A percentile compares a stretch with the other conserved stretches of the same genome.
Conservation (phyloP, 2,329 filamentous ascomycete species). For the Dryadomyces quercus-mongolicae region DNA sequence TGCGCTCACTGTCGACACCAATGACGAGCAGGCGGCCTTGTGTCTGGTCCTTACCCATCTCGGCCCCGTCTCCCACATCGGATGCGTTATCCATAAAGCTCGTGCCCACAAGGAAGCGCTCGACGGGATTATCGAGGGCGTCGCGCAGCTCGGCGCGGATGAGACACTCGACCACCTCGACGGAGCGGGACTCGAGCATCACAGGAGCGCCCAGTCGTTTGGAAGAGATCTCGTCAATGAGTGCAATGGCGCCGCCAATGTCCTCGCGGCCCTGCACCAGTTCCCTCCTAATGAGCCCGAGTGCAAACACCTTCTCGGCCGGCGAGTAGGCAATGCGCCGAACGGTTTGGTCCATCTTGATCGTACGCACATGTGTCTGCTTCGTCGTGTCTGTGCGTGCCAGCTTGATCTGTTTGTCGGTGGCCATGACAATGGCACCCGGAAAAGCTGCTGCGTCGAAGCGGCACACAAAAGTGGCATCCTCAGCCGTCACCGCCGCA, state of each 20-base stretch:
- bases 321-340: slow-evolving; percentile 78
- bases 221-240: slow-evolving; percentile 87
- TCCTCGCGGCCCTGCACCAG: slow-evolving; percentile 60
- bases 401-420: slow-evolving; percentile 63
- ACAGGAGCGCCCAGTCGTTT: slow-evolving; percentile 61
- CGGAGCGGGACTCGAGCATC: slow-evolving; percentile 35
- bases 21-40: slow-evolving; percentile 74
- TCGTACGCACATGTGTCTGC: slow-evolving; percentile 75
- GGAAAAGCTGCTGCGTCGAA: slow-evolving; percentile 78
- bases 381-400: slow-evolving; percentile 71
- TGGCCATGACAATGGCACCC: slow-evolving; percentile 69
- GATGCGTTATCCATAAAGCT: slow-evolving; percentile 51
- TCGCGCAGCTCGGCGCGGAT: slow-evolving; percentile 62
- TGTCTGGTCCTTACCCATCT: slow-evolving; percentile 27
- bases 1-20: slow-evolving; percentile 64
- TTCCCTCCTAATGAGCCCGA: slow-evolving; percentile 73
- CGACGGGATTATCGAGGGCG: slow-evolving; percentile 41
- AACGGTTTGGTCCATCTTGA: slow-evolving; percentile 71
- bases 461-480: slow-evolving; percentile 67
- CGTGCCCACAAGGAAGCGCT: slow-evolving; percentile 87
- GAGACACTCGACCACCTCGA: slow-evolving; percentile 76
- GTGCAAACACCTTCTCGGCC: slow-evolving; percentile 65
- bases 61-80: slow-evolving; percentile 21
- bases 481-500: slow-evolving; percentile 84
- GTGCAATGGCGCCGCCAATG: slow-evolving; percentile 67